Percentiles rank a stretch among this genome's conserved stretches.
Evolutionary conservation across 805 yeast species (phyloP).

Genomic region (Candida orba): DNA sequence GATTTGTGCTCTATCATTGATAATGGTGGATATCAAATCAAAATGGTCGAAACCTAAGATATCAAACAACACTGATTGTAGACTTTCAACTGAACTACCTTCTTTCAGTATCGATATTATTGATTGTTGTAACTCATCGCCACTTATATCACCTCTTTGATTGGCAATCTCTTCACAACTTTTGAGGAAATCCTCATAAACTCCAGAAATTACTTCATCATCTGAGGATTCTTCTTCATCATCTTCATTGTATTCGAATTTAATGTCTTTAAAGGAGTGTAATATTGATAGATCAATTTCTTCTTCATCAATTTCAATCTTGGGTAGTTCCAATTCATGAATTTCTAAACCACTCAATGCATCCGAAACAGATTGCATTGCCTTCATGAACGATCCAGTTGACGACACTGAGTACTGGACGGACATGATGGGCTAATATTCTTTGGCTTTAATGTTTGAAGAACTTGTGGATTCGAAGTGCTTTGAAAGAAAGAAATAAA

Average conservation of each 20-base stretch:
- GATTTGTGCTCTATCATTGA: slow-evolving; percentile 37
- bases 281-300: slow-evolving; percentile 30
- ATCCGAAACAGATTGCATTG: slow-evolving; percentile 66
- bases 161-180: slow-evolving; percentile 27
- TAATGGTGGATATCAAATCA: slow-evolving; percentile 62
- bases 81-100: slow-evolving; percentile 42
- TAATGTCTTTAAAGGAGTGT: slow-evolving; percentile 27
- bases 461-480: too few species aligned
- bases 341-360: slow-evolving; percentile 29
- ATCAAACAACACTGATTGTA: slow-evolving; percentile 72
- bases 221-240: slow-evolving; percentile 7
- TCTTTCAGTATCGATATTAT: slow-evolving; percentile 27
- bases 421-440: not conserved
- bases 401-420: slow-evolving; percentile 49
- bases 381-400: slow-evolving; percentile 70
- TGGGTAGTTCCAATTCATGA: slow-evolving; percentile 27
- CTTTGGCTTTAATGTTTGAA: too few species aligned
- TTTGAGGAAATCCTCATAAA: slow-evolving; percentile 16
- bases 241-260: slow-evolving; percentile 17
- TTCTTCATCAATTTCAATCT: slow-evolving; percentile 29
- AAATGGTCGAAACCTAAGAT: slow-evolving; percentile 81
- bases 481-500: too few species aligned
- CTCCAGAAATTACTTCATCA: slow-evolving; percentile 6
- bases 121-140: slow-evolving; percentile 26
- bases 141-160: slow-evolving; percentile 28